Base-by-base conservation (phyloP, 2,329 filamentous ascomycete species). In the Mariannaea sp. region DNA sequence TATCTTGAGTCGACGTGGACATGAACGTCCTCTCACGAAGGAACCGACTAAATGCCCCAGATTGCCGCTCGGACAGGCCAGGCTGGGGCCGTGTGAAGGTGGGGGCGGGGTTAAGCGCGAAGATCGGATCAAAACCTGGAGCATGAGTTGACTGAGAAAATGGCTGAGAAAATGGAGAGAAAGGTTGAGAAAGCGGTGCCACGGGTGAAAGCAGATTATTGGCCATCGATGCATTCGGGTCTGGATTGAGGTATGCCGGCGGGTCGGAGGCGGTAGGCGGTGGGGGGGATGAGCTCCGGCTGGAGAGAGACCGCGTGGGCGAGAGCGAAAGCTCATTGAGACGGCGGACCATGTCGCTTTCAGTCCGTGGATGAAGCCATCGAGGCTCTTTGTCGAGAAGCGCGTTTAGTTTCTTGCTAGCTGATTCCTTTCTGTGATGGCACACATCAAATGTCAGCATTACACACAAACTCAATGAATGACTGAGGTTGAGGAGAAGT, bases 341-440 rank as follows among this genome's bases (percentile, higher is more conserved):
- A 22, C 80, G 79, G 26, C 75, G 73, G 38, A 71, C 70, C 76
- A 83, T 81, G 45, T 84, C 81, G 14, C 75, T 72, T 9, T 76
- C 71, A 29, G 72, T 75, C 54, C 75, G 76, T 1, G 82, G 81
- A 16, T 80, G 77, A 43, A 84, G 72, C 75, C 81, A 83, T 64
- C 82, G 75, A 24, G 81, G 80, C 30, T 85, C 80, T 56, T 84
- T 82, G 57, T 83, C 81, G 26, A 85, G 75, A 56, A 83, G 76
- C 7, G 73, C 71, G 48, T 80, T 79, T 58, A 84, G 76, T 17
- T 79, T 82, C 70, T 85, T 84, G 62, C 82, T 81, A 27, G 79
- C 81, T 22, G 82, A 83, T 60, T 84, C 81, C 60, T 78, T 78
- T 30, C 80, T 82, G 51, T 53, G 48, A 41, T 16, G 20, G n/a